Base-by-base conservation (phyloP, 352 stramenopile species). In the Globisporangium perplexum region DNA sequence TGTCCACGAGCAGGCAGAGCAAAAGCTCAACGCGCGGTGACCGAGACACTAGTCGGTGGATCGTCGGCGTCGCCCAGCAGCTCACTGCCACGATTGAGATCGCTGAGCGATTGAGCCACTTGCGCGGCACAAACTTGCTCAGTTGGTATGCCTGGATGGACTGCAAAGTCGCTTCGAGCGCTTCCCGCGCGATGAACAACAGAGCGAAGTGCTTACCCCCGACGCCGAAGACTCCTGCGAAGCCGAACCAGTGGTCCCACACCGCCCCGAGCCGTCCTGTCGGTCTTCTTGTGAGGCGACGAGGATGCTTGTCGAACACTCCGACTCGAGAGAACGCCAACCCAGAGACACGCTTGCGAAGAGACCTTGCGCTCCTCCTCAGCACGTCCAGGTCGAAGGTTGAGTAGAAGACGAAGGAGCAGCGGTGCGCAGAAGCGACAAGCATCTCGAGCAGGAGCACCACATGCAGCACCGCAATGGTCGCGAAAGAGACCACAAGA, bases 111-210 rank as follows among this genome's bases (percentile, higher is more conserved):
- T 59, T 59, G 43, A 59, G 24, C 53, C 53, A 48, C 18, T 39
- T 7, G 4, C 53, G 24, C 17, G 53, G 44, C 2, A 52, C 44
- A 24, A 41, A 47, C 44, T 47, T 22, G 24, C 53, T 59, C 31
- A 47, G 18, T 5, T 38, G 14, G 50, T 66, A 58, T 7, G 54
- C 59, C 39, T 66, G 63, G 11, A 49, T 35, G 10, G 53, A 57
- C 24, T 66, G 63, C 22, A 51, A 35, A 1, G 53, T 31, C 10
- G 60, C 46, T 35, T 69, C 63, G 17, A 57, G 7, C 1, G 10
- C 18, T 41, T 69, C 57, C 4, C 57, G 57, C 7, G 52, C 7
- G 20, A 68, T 22, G n/a, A 61, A 61, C 7, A 57, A 8, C 36
- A 43, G 14, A 3, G 50, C 31, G 28, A 63, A 63, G 31, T 59